Base-by-base conservation (phyloP, 2,329 filamentous ascomycete genomes). In the Exophiala sideris region DNA sequence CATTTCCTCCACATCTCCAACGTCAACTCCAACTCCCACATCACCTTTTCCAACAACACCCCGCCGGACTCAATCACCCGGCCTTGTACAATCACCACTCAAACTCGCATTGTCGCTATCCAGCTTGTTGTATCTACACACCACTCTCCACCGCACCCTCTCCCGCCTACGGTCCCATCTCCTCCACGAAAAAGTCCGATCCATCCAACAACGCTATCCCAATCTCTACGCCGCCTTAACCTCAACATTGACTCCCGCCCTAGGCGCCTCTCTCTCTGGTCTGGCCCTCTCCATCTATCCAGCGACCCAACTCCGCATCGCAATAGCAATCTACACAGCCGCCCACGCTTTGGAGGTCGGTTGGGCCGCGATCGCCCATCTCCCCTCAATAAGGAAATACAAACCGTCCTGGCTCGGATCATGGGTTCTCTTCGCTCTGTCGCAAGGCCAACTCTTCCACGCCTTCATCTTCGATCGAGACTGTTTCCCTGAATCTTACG, bases 91-190 rank as follows among this genome's bases (percentile, higher is more conserved):
- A 58, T 89, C 86, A 0, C 78, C 85, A 0, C 87, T 88, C 20
- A 83, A 91, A 51, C 78, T 96, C 8, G 92, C 91, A 0, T 76
- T 91, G 7, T 94, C 90, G 0, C 79, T 96, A 11, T 91, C 91
- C 12, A 81, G 88, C 2, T 90, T 96, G 59, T 80, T 97, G 16
- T 83, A 97, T 40, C 83, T 95, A 57, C 94, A 99, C 70, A 85
- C 94, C 29, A 78, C 96, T 1, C 83, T 97, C 21, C 90, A 92
- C 73, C 89, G 92, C 55, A 96, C 97, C 77, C 88, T 97, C 64
- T 82, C 82, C 21, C 83, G 89, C 24, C 76, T 97, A 40, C 86
- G 92, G 45, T 78, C 81, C 1, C 89, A 90, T 60, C 78, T 99
- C 3, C 83, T 95, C 39, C 85, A 87, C 34, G 82, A 89, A n/a